phyloP scores from a whole-genome alignment of 192 early-diverging fungal species.

The Backusella macrospora region DNA sequence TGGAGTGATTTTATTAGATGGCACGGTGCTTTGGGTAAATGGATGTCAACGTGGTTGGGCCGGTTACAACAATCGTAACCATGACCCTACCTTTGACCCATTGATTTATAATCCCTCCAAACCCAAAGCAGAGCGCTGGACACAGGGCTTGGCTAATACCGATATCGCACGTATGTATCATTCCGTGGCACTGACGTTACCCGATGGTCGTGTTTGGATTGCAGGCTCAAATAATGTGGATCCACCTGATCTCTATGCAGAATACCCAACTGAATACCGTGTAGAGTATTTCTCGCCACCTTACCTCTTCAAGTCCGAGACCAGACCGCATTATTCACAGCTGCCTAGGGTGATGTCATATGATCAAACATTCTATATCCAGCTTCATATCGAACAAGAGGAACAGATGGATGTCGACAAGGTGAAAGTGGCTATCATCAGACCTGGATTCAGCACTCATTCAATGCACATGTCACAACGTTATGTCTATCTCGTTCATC shows the following conservation, averaged over 20 bases:
- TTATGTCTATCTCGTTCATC: slow-evolving; percentile 41
- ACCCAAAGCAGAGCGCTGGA: slow-evolving; percentile 48
- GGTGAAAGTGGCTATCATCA: slow-evolving; percentile 47
- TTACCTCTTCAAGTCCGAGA: slow-evolving; percentile 44
- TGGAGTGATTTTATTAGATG: slow-evolving; percentile 54
- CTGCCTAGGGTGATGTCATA: slow-evolving; percentile 45
- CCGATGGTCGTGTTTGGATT: slow-evolving; percentile 55
- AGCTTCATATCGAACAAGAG: slow-evolving; percentile 36
- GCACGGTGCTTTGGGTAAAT: slow-evolving; percentile 63
- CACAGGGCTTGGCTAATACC: slow-evolving; percentile 41
- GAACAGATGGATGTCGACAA: slow-evolving; percentile 30
- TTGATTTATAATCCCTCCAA: slow-evolving; percentile 56
- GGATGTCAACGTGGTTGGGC: slow-evolving; percentile 61
- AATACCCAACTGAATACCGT: slow-evolving; percentile 54
- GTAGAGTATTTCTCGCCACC: slow-evolving; percentile 59
- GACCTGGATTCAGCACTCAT: slow-evolving; percentile 56
- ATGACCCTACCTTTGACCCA: slow-evolving; percentile 55
- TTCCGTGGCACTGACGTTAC: slow-evolving; percentile 51
- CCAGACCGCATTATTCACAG: slow-evolving; percentile 37
- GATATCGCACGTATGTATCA: slow-evolving; percentile 69
- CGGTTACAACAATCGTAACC: slow-evolving; percentile 50
- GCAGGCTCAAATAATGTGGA: slow-evolving; percentile 49
- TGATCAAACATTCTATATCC: slow-evolving; percentile 38
- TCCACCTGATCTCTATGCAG: slow-evolving; percentile 40
- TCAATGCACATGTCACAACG: slow-evolving; percentile 59